Evolutionary conservation across 1,139 yeast species (phyloP).

Genomic region (Lodderomyces elongisporus): DNA sequence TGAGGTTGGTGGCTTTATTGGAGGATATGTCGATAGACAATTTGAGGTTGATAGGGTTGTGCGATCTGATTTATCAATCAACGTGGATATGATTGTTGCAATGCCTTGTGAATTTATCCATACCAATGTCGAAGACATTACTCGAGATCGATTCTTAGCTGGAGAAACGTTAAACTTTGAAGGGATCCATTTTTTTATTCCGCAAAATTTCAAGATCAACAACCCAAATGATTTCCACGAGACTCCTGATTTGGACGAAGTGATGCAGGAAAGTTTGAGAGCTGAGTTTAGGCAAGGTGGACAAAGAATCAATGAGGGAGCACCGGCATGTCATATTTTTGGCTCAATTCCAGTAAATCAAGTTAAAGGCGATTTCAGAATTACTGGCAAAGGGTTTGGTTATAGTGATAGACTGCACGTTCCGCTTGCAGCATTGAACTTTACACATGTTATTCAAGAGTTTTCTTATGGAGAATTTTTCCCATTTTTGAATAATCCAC

Average conservation of each 20-base stretch:
- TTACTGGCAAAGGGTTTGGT: slow-evolving; percentile 72
- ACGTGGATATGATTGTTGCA: slow-evolving; percentile 74
- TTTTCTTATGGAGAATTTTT: slow-evolving; percentile 88
- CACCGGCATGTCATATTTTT: slow-evolving; percentile 82
- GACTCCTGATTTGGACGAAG: slow-evolving; percentile 65
- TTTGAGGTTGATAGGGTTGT: slow-evolving; percentile 68
- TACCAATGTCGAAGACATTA: slow-evolving; percentile 71
- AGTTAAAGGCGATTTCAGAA: slow-evolving; percentile 80
- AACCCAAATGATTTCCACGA: slow-evolving; percentile 43
- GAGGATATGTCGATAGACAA: slow-evolving; percentile 76
- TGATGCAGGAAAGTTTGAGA: slow-evolving; percentile 57
- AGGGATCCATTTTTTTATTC: slow-evolving; percentile 54
- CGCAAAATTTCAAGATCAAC: slow-evolving; percentile 39
- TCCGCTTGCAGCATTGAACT: slow-evolving; percentile 53
- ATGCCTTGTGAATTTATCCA: slow-evolving; percentile 79
- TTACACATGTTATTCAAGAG: slow-evolving; percentile 81
- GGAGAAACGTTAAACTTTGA: slow-evolving; percentile 67
- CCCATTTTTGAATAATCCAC: slow-evolving; percentile 80
- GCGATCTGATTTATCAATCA: slow-evolving; percentile 58
- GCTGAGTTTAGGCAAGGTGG: slow-evolving; percentile 56
- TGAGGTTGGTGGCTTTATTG: slow-evolving; percentile 81
- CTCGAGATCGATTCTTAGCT: slow-evolving; percentile 75
- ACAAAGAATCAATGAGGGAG: slow-evolving; percentile 38
- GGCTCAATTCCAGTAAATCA: slow-evolving; percentile 86
- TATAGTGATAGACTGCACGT: slow-evolving; percentile 45